Evolutionary conservation across 176 grass and related monocot genomes (phyloP).

Genomic region (bread wheat (Triticum aestivum)): DNA sequence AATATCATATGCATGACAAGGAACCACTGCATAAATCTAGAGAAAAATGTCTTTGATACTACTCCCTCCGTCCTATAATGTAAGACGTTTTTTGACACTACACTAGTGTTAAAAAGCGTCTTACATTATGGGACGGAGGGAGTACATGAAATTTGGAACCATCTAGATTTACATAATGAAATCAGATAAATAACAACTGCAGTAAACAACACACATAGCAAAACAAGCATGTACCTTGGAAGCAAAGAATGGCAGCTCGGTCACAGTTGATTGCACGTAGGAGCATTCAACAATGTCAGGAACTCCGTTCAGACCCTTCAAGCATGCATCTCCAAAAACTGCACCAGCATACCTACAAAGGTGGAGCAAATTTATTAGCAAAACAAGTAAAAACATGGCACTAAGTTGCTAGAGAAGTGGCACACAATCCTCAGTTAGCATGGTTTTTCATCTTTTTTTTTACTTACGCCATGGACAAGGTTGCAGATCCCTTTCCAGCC

Average conservation of each 20-base stretch:
- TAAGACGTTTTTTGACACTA: no score
- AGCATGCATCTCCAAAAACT: conserved; percentile 96
- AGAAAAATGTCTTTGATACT: background rate
- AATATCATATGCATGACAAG: background rate
- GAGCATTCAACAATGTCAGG: conserved; percentile 86
- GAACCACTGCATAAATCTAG: background rate
- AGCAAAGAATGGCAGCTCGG: conserved; percentile 95
- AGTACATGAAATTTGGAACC: background rate
- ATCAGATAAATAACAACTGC: background rate
- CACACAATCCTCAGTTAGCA: background rate
- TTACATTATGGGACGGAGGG: no score
- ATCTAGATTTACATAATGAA: conserved; percentile 12
- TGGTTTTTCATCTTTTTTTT: conserved; percentile 1
- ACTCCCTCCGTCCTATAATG: no score
- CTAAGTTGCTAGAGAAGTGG: background rate
- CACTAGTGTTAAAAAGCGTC: no score
- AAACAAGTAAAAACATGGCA: background rate
- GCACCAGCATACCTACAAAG: conserved; percentile 85
- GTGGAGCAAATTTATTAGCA: background rate
- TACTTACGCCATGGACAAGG: conserved; percentile 96
- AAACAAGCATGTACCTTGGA: conserved; percentile 62
- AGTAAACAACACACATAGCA: background rate
- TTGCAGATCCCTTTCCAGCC: conserved; percentile 95
- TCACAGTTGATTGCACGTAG: conserved; percentile 88
- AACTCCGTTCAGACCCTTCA: conserved; percentile 95